Percentiles rank a stretch among this genome's conserved stretches.
Evolutionary conservation across 1,284 basidiomycete species (phyloP).

Genomic region (Pascua sp.): DNA sequence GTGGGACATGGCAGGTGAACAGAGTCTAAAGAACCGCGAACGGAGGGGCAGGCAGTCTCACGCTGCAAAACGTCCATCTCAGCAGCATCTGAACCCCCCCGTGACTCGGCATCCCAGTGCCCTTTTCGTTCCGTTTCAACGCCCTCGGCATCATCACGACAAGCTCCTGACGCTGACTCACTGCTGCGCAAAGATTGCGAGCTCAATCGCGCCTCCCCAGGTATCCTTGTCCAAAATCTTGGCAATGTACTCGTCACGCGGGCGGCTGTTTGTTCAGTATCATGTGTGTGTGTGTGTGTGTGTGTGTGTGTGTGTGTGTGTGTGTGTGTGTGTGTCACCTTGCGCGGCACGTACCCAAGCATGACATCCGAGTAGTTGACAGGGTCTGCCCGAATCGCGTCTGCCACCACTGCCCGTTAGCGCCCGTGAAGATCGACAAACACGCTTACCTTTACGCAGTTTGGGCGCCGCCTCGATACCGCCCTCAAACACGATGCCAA

Average conservation of each 20-base stretch:
- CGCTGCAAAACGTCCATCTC: no score
- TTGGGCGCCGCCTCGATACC: slow-evolving; percentile 57
- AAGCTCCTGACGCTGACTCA: no score
- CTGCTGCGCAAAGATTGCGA: slow-evolving; percentile 73
- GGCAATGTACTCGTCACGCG: slow-evolving; percentile 69
- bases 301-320: no score
- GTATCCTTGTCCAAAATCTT: slow-evolving; percentile 72
- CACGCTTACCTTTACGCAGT: slow-evolving; percentile 38
- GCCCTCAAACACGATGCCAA: slow-evolving; percentile 79
- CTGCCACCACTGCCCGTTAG: slow-evolving; percentile 64
- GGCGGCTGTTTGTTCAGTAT: slow-evolving; percentile 56
- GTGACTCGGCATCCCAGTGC: no score
- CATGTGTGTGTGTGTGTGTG: no score
- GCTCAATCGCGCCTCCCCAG: slow-evolving; percentile 93
- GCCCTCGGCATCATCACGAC: no score
- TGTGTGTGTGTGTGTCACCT: no score
- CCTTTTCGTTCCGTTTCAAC: no score
- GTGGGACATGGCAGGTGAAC: no score
- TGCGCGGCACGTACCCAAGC: slow-evolving; percentile 60
- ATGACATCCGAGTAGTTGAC: slow-evolving; percentile 75
- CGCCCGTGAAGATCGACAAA: background rate
- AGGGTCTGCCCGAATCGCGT: slow-evolving; percentile 67
- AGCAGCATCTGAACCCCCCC: no score
- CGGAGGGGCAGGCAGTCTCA: no score
- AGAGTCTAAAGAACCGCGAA: no score